phyloP scores from a whole-genome alignment of 768 basidiomycete genomes.

The Tulasnella sp. region DNA sequence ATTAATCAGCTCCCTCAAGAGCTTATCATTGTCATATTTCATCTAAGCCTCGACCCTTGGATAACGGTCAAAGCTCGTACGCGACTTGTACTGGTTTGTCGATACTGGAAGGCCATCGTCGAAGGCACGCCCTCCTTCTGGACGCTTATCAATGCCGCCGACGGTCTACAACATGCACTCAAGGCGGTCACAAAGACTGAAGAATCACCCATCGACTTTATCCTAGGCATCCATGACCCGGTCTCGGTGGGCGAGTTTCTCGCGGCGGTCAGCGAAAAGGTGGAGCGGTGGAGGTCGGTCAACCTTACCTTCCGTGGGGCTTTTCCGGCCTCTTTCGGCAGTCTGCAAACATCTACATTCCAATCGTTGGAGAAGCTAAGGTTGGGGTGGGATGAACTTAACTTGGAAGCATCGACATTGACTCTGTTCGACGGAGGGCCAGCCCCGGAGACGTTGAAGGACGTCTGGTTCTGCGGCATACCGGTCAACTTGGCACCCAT shows the following conservation, averaged over 20 bases:
- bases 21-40: background rate
- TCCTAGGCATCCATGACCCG: background rate
- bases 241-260: background rate
- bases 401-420: background rate
- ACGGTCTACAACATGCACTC: background rate
- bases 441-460: background rate
- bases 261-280: background rate
- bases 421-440: background rate
- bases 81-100: background rate
- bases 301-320: background rate
- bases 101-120: background rate
- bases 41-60: background rate
- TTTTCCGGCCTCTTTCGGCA: background rate
- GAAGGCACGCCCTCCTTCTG: background rate
- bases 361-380: background rate
- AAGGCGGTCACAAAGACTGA: background rate
- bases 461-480: background rate
- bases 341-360: background rate
- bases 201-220: background rate
- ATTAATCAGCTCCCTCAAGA: background rate
- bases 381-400: background rate
- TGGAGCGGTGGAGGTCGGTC: background rate
- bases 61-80: background rate
- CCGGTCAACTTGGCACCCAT: background rate
- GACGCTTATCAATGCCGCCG: background rate